Evolutionary conservation across 495 filamentous ascomycete genomes (phyloP).

Genomic region (Usnea hakonensis): DNA sequence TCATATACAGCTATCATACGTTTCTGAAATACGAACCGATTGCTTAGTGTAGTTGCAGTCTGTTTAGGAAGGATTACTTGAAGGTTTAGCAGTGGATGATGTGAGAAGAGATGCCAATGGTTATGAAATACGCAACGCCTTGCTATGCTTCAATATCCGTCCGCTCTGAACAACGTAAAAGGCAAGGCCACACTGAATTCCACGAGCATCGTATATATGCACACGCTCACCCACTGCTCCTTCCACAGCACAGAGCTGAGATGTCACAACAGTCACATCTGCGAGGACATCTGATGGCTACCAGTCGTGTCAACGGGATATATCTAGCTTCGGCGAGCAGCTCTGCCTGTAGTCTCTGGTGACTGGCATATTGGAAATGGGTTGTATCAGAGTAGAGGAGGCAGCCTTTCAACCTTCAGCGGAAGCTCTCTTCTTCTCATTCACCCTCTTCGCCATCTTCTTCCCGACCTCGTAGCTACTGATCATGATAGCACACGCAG

Average conservation of each 20-base stretch:
- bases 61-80: not conserved
- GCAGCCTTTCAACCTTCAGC: not conserved
- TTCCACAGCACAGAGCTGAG: not conserved
- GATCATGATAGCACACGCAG: slow-evolving; percentile 99
- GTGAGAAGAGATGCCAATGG: not conserved
- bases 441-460: slow-evolving; percentile 70
- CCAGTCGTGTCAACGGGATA: not conserved
- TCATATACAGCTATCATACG: no score
- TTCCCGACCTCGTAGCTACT: slow-evolving; percentile 95
- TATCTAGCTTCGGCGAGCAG: not conserved
- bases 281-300: not conserved
- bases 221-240: not conserved
- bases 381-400: not conserved
- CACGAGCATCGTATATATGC: not conserved
- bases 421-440: slow-evolving; percentile 45
- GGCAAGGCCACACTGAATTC: not conserved
- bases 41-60: not conserved
- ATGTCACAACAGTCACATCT: not conserved
- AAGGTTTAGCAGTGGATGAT: not conserved
- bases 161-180: not conserved
- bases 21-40: no score
- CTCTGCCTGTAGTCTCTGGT: not conserved
- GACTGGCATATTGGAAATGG: not conserved
- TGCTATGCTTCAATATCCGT: no score
- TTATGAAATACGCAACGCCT: not conserved